phyloP scores from a whole-genome alignment of 2,329 filamentous ascomycete species.

The Colletotrichum musicola region DNA sequence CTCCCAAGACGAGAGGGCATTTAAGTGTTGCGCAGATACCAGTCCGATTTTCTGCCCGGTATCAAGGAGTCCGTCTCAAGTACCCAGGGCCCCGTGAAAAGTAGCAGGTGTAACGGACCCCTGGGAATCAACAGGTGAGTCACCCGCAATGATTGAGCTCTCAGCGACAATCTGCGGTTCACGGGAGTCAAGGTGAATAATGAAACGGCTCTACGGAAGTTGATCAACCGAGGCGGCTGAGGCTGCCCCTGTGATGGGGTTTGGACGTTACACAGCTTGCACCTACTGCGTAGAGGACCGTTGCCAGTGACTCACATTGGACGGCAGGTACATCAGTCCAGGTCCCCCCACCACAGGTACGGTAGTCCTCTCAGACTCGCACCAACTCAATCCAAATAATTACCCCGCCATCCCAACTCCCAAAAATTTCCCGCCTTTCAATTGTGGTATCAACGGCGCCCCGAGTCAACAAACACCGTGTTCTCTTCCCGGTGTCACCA shows the following conservation, averaged over 20 bases:
- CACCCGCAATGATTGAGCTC: not conserved
- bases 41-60: not conserved
- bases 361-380: slow-evolving; percentile 11
- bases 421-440: slow-evolving; percentile 35
- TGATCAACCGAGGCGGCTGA: not conserved
- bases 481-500: not conserved
- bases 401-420: slow-evolving; percentile 40
- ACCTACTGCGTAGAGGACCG: not conserved
- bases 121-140: slow-evolving; percentile 3
- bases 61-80: not conserved
- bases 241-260: not conserved
- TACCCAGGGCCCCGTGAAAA: too few relatives aligned
- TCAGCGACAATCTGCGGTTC: too few relatives aligned
- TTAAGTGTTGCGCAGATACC: too few relatives aligned
- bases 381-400: slow-evolving; percentile 38
- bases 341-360: slow-evolving; percentile 4
- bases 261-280: not conserved
- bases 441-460: not conserved
- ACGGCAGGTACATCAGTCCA: slow-evolving; percentile 14
- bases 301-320: slow-evolving; percentile 32
- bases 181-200: too few relatives aligned
- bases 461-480: slow-evolving; percentile 32
- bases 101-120: not conserved
- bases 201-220: not conserved
- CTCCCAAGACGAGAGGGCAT: too few relatives aligned